A percentile compares a stretch with the other conserved stretches of the same genome.
Conservation (phyloP, 2,329 filamentous ascomycete species). For the Aspergillus intermedius region DNA sequence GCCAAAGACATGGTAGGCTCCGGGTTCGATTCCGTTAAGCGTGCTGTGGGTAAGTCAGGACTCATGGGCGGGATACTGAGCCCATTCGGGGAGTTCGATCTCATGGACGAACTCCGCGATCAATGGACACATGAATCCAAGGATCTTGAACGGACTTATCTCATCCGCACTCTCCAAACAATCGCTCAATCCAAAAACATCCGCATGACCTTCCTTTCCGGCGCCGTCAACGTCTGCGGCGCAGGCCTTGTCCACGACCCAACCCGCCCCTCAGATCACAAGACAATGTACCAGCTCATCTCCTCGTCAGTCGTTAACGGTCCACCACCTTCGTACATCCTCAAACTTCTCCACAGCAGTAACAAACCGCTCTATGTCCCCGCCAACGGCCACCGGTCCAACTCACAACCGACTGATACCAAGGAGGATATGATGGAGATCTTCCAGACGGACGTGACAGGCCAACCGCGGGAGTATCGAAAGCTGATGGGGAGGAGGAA, state of each 20-base stretch:
- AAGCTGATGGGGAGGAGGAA: conserved; percentile 90
- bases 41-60: conserved; percentile 88
- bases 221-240: conserved; percentile 80
- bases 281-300: conserved; percentile 99
- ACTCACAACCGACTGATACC: conserved; percentile 70
- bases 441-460: conserved; percentile 87
- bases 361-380: conserved; percentile 90
- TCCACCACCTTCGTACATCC: conserved; percentile 74
- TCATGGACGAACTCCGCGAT: conserved; percentile 88
- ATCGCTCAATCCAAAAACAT: conserved; percentile 93
- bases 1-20: conserved; percentile 88
- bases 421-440: conserved; percentile 99
- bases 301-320: conserved; percentile 86
- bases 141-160: conserved; percentile 91
- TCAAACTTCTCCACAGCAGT: conserved; percentile 84
- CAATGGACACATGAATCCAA: conserved; percentile 98
- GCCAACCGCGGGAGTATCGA: conserved; percentile 73
- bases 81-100: conserved; percentile 92
- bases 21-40: conserved; percentile 92
- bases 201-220: conserved; percentile 93
- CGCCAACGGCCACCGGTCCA: conserved; percentile 68
- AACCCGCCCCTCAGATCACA: conserved; percentile 83
- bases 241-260: conserved; percentile 94
- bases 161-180: conserved; percentile 90
- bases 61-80: conserved; percentile 94